Percentiles rank a stretch among this genome's conserved stretches.
phyloP scores from a whole-genome alignment of 2,329 filamentous ascomycete genomes.

The Botrytis cinerea region DNA sequence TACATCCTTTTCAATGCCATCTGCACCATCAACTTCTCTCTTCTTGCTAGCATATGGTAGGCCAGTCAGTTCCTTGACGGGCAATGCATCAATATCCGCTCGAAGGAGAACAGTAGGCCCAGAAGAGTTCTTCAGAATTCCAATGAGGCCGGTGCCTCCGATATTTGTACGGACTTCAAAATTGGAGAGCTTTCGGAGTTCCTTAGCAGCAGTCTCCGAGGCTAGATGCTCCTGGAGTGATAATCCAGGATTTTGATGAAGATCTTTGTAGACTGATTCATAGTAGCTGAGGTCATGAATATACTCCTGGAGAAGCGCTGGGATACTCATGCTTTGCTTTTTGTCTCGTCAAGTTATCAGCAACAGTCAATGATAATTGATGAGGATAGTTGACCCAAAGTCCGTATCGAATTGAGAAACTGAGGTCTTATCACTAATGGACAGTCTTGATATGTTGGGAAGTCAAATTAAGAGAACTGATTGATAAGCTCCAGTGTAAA shows the following conservation, averaged over 20 bases:
- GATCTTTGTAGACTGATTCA: slow-evolving; percentile 58
- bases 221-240: slow-evolving; percentile 58
- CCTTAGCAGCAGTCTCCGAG: slow-evolving; percentile 48
- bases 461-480: background rate
- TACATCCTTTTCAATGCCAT: slow-evolving; percentile 53
- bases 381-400: background rate
- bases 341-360: background rate
- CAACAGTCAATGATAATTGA: background rate
- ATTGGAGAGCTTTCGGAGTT: slow-evolving; percentile 42
- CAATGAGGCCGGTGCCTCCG: slow-evolving; percentile 57
- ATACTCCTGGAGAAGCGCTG: slow-evolving; percentile 24
- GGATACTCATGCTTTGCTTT: slow-evolving; percentile 26
- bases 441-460: background rate
- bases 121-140: slow-evolving; percentile 54
- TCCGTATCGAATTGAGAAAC: background rate
- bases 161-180: slow-evolving; percentile 54
- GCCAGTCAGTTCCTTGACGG: slow-evolving; percentile 57
- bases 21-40: slow-evolving; percentile 41
- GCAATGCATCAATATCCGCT: slow-evolving; percentile 64
- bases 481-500: background rate
- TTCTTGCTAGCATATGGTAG: slow-evolving; percentile 56
- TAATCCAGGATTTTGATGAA: slow-evolving; percentile 61
- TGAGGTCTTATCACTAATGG: background rate
- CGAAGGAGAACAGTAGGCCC: slow-evolving; percentile 59
- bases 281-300: slow-evolving; percentile 42